These are phyloP conservation scores for Astrothelium macrocarpum DNA, from an alignment of 495 filamentous ascomycete species.

Conservation along the genomic window DNA sequence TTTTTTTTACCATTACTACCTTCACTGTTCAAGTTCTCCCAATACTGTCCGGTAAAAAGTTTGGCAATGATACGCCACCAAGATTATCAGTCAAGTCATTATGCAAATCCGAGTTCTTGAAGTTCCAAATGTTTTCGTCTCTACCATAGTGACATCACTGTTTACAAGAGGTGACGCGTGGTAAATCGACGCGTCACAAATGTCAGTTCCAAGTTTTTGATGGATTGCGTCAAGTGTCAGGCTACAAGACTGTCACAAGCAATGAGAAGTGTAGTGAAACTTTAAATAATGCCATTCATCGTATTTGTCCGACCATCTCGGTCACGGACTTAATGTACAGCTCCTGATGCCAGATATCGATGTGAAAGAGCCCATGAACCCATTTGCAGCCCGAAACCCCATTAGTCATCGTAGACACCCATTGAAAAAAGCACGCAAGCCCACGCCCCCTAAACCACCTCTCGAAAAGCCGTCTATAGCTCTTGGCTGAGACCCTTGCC, in stretches of 20 bases:
- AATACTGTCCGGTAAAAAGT: background rate
- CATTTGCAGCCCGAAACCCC: slow-evolving; percentile 61
- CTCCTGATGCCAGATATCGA: slow-evolving; percentile 4
- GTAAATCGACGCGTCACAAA: too few species aligned
- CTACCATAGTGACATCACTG: too few species aligned
- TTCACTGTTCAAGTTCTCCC: background rate
- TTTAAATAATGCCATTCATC: slow-evolving; percentile 5
- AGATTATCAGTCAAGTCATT: too few species aligned
- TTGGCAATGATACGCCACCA: too few species aligned
- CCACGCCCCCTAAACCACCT: slow-evolving; percentile 39
- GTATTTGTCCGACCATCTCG: background rate
- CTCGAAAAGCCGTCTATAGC: slow-evolving; percentile 51
- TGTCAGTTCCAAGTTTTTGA: too few species aligned
- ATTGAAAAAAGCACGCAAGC: slow-evolving; percentile 56
- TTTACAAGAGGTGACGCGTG: too few species aligned
- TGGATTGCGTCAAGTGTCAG: background rate
- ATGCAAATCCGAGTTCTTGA: too few species aligned
- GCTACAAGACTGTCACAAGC: background rate
- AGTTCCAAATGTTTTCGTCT: too few species aligned
- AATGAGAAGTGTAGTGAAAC: background rate
- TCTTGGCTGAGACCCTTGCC: slow-evolving; percentile 87
- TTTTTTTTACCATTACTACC: background rate
- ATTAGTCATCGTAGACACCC: slow-evolving; percentile 45
- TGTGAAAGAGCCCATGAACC: slow-evolving; percentile 9
- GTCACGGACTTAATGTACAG: slow-evolving; percentile 6